Evolutionary conservation across 805 yeast species (phyloP).

Genomic region (Wickerhamiella parazyma): DNA sequence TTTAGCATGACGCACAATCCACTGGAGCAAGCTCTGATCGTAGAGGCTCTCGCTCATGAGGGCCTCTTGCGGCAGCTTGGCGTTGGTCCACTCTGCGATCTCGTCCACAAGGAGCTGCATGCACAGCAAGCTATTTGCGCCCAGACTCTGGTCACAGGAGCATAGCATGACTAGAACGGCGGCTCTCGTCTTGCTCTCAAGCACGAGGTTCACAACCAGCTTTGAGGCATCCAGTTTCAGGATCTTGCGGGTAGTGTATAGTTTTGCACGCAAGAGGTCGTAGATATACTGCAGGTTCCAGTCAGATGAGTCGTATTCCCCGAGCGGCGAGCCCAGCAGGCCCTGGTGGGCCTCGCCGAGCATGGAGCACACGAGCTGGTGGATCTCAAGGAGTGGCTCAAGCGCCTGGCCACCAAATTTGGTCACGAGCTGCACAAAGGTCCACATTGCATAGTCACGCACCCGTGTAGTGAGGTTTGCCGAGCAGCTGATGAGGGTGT

Average conservation of each 20-base stretch:
- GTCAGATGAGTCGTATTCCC: neutral
- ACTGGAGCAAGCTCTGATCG: neutral
- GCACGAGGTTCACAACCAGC: neutral
- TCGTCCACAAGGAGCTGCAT: neutral
- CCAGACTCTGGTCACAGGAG: neutral
- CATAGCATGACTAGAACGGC: neutral
- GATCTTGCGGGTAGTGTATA: neutral
- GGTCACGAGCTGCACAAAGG: constrained; percentile 1
- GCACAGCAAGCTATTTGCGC: neutral
- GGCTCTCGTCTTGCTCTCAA: neutral
- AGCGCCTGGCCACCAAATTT: neutral
- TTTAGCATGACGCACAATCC: neutral
- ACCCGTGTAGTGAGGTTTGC: neutral
- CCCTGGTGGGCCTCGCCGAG: neutral
- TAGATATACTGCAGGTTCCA: constrained; percentile 5
- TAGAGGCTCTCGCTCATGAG: neutral
- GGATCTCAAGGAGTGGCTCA: neutral
- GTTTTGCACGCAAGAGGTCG: neutral
- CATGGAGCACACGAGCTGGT: neutral
- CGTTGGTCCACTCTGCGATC: neutral
- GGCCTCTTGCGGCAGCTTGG: neutral
- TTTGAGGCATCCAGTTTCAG: neutral
- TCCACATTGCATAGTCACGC: neutral
- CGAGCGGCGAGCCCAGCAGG: too few relatives aligned
- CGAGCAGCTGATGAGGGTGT: neutral